A percentile compares a stretch with the other conserved stretches of the same genome.
Conservation (phyloP, 2,329 filamentous ascomycete genomes). For the Paraphaeosphaeria minitans region DNA sequence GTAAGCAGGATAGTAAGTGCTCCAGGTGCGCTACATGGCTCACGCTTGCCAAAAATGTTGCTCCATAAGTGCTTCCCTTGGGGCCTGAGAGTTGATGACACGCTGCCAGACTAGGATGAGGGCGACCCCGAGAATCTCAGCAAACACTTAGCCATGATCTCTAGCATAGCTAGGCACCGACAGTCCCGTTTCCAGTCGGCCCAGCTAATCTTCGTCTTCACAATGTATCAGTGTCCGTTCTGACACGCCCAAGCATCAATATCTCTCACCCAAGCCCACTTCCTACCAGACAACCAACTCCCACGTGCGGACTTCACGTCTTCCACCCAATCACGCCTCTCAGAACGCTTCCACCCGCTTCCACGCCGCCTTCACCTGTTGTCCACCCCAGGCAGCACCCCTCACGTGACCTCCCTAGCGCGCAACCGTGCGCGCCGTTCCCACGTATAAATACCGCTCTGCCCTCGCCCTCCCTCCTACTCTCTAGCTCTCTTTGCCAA, state of each 20-base stretch:
- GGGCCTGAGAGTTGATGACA: no score
- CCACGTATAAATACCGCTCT: background rate
- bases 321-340: background rate
- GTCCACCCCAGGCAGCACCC: background rate
- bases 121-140: background rate
- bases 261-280: background rate
- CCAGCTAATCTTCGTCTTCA: background rate
- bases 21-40: no score
- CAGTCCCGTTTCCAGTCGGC: background rate
- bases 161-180: background rate
- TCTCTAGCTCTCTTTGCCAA: slow-evolving; percentile 6
- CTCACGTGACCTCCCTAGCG: background rate
- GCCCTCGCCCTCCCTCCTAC: background rate
- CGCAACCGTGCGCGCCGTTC: background rate
- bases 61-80: no score
- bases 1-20: no score
- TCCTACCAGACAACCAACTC: background rate
- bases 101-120: no score
- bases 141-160: background rate
- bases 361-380: background rate
- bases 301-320: background rate
- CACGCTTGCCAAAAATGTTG: no score
- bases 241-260: background rate
- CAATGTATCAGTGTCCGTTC: background rate
- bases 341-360: background rate